Evolutionary conservation across 352 stramenopile species (phyloP).

Genomic region (Phytophthora kernoviae): DNA sequence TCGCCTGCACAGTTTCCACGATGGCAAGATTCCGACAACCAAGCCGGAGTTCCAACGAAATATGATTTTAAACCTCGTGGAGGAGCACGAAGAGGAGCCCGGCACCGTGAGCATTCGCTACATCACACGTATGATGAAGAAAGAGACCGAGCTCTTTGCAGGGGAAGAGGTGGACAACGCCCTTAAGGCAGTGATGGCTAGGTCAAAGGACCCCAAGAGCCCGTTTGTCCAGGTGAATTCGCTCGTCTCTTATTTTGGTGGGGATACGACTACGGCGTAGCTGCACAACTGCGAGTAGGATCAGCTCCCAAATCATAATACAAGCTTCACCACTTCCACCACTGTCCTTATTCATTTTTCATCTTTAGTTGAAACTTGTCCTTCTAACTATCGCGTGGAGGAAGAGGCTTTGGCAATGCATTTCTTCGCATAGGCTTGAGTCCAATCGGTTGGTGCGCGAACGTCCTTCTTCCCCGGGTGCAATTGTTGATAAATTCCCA

Average conservation of each 20-base stretch:
- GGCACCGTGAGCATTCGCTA: slow-evolving; percentile 57
- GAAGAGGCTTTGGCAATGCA: slow-evolving; percentile 14
- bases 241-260: slow-evolving; percentile 45
- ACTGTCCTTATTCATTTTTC: background rate
- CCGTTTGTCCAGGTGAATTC: slow-evolving; percentile 51
- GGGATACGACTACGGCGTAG: slow-evolving; percentile 16
- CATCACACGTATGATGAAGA: slow-evolving; percentile 59
- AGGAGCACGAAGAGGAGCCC: slow-evolving; percentile 65
- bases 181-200: slow-evolving; percentile 40
- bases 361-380: background rate
- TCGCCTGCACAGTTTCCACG: slow-evolving; percentile 57
- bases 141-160: slow-evolving; percentile 59
- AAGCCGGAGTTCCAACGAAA: slow-evolving; percentile 57
- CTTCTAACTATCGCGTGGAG: background rate
- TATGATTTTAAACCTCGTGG: slow-evolving; percentile 56
- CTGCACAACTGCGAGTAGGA: slow-evolving; percentile 4
- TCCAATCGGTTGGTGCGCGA: slow-evolving; percentile 29
- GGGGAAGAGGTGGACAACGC: slow-evolving; percentile 51
- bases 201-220: slow-evolving; percentile 29
- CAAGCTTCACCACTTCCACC: background rate
- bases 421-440: slow-evolving; percentile 27
- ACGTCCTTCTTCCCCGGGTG: slow-evolving; percentile 60
- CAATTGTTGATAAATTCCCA: slow-evolving; percentile 53
- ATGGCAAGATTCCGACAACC: slow-evolving; percentile 57
- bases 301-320: slow-evolving; percentile 12